Evolutionary conservation across 345 rosid genomes (phyloP), one percentile per base, ranked within the genome.

Genomic region (Heritiera littoralis): DNA sequence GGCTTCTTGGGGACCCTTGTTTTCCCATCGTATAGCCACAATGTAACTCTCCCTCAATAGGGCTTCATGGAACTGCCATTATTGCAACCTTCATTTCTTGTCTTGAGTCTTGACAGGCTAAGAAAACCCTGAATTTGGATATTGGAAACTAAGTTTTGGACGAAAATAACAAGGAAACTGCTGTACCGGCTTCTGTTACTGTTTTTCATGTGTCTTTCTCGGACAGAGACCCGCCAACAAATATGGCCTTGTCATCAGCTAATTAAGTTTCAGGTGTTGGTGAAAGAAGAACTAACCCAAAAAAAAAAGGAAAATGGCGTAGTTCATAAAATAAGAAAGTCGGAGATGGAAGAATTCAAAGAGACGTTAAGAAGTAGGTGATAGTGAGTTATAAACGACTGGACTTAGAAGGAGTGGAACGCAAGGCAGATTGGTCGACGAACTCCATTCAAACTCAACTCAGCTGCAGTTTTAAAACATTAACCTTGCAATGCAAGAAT

Each of bases 281-380:
- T 81, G 74, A 60, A 81, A 48, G 67, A 40, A 72, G 67, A 69
- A 73, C 55, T 54, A 78, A 84, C 72, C 66, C 0, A 43, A 43
- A 43, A 6, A 43, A 41, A 43, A 35, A 35, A 35, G 38, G 1
- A 48, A 48, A 51, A 51, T 61, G 66, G 66, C 4, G 45, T 23
- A 59, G 68, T 66, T 52, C 78, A 45, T 69, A 51, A 79, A 81
- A 81, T 48, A 52, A 72, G 72, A 75, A 81, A 74, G 77, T 77
- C 60, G 3, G 55, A 46, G 32, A 80, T 35, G 66, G 49, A 82
- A 86, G 76, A 84, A 86, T 87, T 92, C 76, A 72, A 84, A 87
- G 84, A 79, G 83, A 90, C 89, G 93, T 81, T 81, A 85, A 82
- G 81, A 66, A 87, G 86, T 84, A 71, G 94, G 86, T 86, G 63